Evolutionary conservation across 305 asterid species (phyloP).

Genomic region (Rubia peregrina): DNA sequence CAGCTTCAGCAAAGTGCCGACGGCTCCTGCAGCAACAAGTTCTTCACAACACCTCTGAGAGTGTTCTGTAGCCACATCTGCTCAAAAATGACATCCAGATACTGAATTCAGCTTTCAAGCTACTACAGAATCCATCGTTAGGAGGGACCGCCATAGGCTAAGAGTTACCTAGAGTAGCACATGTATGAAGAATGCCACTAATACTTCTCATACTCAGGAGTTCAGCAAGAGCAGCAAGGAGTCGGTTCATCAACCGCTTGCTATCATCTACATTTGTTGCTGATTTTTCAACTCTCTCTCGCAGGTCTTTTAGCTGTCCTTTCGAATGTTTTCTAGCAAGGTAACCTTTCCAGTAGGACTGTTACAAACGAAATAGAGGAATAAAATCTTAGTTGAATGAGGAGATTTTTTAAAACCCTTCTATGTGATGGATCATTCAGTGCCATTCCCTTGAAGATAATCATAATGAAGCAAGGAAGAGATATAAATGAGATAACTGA

Average conservation of each 20-base stretch:
- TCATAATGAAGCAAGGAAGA: conserved; percentile 13
- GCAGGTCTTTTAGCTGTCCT: conserved; percentile 60
- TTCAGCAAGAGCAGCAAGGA: conserved; percentile 73
- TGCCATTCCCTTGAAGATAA: neutral
- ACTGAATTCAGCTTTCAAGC: neutral
- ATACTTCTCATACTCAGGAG: conserved; percentile 77
- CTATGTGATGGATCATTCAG: neutral
- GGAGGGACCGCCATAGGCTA: neutral
- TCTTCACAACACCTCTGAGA: conserved; percentile 89
- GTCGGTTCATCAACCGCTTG: conserved; percentile 83
- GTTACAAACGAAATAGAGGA: conserved; percentile 20
- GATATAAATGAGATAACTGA: conserved; percentile 27
- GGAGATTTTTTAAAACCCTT: neutral
- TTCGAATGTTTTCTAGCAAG: conserved; percentile 65
- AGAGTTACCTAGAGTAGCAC: conserved; percentile 75
- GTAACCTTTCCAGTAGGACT: conserved; percentile 96
- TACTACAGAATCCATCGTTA: neutral
- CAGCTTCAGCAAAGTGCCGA: conserved; percentile 55
- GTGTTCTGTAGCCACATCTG: conserved; percentile 85
- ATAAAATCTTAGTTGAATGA: conserved; percentile 10
- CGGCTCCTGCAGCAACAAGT: conserved; percentile 87
- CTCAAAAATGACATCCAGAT: conserved; percentile 8
- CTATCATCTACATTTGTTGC: conserved; percentile 87
- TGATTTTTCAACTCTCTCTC: conserved; percentile 69
- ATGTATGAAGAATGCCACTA: conserved; percentile 77